Percentiles rank a stretch among this genome's conserved stretches.
These are phyloP conservation scores for Angomonas deanei DNA, from an alignment of 208 protist genomes.

Conservation along the genomic window DNA sequence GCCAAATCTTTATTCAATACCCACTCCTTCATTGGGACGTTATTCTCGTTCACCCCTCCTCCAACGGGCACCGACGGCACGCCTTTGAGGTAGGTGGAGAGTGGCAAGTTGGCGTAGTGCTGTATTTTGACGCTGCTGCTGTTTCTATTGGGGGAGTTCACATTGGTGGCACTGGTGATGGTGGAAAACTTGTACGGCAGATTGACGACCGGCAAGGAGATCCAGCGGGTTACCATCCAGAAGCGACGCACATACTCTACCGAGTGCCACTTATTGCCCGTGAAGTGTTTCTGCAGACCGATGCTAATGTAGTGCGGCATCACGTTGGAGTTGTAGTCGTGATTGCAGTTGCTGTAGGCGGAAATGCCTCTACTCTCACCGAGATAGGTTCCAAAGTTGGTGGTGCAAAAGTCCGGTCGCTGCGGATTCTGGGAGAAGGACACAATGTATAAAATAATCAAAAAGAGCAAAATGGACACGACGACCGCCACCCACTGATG, in stretches of 20 bases:
- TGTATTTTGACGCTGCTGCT: conserved; percentile 16
- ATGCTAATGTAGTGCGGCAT: conserved; percentile 57
- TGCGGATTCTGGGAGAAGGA: conserved; percentile 28
- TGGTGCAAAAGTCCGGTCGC: conserved; percentile 21
- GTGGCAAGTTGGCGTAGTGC: conserved; percentile 25
- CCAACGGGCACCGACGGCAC: neutral
- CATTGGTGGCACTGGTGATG: conserved; percentile 7
- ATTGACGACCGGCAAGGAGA: conserved; percentile 23
- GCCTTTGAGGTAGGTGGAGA: neutral
- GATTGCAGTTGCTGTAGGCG: conserved; percentile 74
- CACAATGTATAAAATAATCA: conserved; percentile 46
- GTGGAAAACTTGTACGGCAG: conserved; percentile 17
- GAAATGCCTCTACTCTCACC: conserved; percentile 42
- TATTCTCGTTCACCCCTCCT: conserved; percentile 18
- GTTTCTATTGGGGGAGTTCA: conserved; percentile 16
- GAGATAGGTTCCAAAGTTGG: conserved; percentile 47
- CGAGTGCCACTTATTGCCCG: conserved; percentile 54
- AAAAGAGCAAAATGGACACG: conserved; percentile 38
- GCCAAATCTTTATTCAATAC: conserved; percentile 17
- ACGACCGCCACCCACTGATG: conserved; percentile 61
- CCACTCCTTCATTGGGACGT: conserved; percentile 15
- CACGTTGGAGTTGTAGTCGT: conserved; percentile 25
- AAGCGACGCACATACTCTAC: conserved; percentile 68
- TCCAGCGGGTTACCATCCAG: conserved; percentile 39
- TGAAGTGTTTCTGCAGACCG: conserved; percentile 39